Base-by-base conservation (phyloP, 2,329 filamentous ascomycete genomes). In the Epichloe sp. region DNA sequence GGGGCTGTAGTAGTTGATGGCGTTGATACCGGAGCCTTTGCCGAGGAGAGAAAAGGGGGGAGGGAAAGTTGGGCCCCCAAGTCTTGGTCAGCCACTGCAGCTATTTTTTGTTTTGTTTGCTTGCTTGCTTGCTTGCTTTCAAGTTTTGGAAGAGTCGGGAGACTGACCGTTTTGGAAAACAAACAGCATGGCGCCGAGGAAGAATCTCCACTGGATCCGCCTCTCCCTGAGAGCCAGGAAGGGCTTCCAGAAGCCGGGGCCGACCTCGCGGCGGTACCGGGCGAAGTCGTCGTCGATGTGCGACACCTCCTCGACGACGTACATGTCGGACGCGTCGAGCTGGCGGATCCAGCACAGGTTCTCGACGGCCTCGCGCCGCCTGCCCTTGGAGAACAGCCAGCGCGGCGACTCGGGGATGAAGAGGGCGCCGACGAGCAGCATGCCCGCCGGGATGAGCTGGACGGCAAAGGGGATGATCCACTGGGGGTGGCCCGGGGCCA, bases 201-300 rank as follows among this genome's bases (percentile, higher is more conserved):
- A 78, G 67, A 91, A 82, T 42, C 86, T 79, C 72, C 80, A 87
- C 57, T 79, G 79, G 26, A 86, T 76, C 60, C 76, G 76, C 52
- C 68, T 71, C 56, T 78, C 68, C 57, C 71, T 74, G 52, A 75
- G 71, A 21, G 78, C 71, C 7, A 72, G 70, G 68, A 88, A 86
- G 0, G 84, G 83, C 66, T 83, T 82, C 80, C 81, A 88, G 73
- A 89, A 88, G 3, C 85, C 85, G 15, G 78, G 67, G 8, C 85
- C 85, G 44, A 88, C 78, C 34, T 77, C 75, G 3, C 70, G 62
- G 44, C 76, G 71, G 65, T 84, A 83, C 17, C 79, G 69, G 55
- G 87, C 82, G 17, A 88, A 69, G 12, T 86, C 83, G 15, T 77
- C 73, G 48, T 89, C 84, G 54, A 90, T 83, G 55, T 77, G 81